Evolutionary conservation across 2,329 filamentous ascomycete genomes (phyloP).

Genomic region (Tympanopsis confertula): DNA sequence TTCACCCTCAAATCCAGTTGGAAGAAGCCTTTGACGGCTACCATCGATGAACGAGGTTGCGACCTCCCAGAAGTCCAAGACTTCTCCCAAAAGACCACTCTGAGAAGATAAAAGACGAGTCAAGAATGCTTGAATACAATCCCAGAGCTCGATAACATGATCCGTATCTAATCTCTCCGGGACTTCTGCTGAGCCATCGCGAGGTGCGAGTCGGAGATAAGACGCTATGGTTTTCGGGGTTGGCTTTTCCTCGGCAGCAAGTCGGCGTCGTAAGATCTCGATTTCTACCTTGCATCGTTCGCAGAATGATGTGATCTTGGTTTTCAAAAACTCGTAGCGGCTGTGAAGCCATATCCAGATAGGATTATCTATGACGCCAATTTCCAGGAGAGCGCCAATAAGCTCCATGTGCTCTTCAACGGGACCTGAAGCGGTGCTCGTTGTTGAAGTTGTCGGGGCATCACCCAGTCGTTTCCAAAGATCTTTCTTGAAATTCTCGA

Average conservation of each 20-base stretch:
- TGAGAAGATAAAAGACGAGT: conserved; percentile 47
- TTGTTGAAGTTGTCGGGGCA: conserved; percentile 33
- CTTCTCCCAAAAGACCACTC: conserved; percentile 51
- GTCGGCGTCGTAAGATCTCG: conserved; percentile 52
- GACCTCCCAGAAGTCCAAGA: conserved; percentile 62
- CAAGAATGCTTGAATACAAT: conserved; percentile 48
- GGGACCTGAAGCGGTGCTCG: conserved; percentile 19
- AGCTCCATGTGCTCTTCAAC: conserved; percentile 53
- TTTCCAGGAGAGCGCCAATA: conserved; percentile 55
- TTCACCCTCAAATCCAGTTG: conserved; percentile 50
- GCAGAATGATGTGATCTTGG: conserved; percentile 48
- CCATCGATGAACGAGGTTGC: conserved; percentile 60
- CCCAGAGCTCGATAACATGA: conserved; percentile 58
- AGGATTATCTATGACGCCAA: conserved; percentile 65
- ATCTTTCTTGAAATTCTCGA: conserved; percentile 56
- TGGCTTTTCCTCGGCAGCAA: conserved; percentile 47
- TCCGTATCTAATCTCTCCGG: conserved; percentile 45
- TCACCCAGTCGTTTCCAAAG: conserved; percentile 49
- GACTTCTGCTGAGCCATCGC: conserved; percentile 35
- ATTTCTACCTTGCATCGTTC: conserved; percentile 60
- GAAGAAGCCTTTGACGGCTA: conserved; percentile 51
- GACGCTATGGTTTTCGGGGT: conserved; percentile 40
- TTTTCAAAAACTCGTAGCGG: conserved; percentile 56
- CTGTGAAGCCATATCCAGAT: conserved; percentile 64
- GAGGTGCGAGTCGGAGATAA: conserved; percentile 37